These are phyloP conservation scores for Ophiostoma ips DNA, from an alignment of 2,329 filamentous ascomycete species.

Conservation along the genomic window DNA sequence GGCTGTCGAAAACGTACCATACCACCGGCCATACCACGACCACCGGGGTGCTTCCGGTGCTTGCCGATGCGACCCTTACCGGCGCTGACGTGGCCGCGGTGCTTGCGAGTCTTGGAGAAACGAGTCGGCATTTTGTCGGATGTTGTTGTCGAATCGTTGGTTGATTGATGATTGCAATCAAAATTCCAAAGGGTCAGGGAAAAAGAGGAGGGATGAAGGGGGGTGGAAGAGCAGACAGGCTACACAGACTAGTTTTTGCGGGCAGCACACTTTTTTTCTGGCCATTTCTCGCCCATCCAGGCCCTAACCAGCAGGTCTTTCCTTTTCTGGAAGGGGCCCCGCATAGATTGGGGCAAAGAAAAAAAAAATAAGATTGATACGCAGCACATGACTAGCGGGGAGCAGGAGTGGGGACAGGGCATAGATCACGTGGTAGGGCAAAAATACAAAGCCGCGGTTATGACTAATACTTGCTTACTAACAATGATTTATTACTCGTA, in stretches of 20 bases:
- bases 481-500: too few relatives aligned
- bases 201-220: not conserved
- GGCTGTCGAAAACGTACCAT: slow-evolving; percentile 9
- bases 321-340: not conserved
- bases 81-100: slow-evolving; percentile 94
- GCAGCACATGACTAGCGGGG: not conserved
- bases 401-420: not conserved
- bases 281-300: not conserved
- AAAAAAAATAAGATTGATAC: not conserved
- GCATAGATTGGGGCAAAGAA: not conserved
- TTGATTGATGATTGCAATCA: slow-evolving; percentile 9
- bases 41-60: slow-evolving; percentile 84
- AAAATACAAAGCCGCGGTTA: too few relatives aligned
- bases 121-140: slow-evolving; percentile 44
- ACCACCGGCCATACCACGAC: slow-evolving; percentile 89
- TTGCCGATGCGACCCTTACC: slow-evolving; percentile 98
- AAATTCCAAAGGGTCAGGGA: not conserved
- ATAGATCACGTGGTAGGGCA: slow-evolving; percentile 12
- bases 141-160: slow-evolving; percentile 9
- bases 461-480: too few relatives aligned
- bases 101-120: slow-evolving; percentile 64
- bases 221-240: not conserved
- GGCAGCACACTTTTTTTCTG: slow-evolving; percentile 2
- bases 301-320: slow-evolving; percentile 8
- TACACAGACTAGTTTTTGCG: slow-evolving; percentile 1